These are phyloP conservation scores for Brassica hybrid DNA, from an alignment of 441 rosid species.

Conservation along the genomic window DNA sequence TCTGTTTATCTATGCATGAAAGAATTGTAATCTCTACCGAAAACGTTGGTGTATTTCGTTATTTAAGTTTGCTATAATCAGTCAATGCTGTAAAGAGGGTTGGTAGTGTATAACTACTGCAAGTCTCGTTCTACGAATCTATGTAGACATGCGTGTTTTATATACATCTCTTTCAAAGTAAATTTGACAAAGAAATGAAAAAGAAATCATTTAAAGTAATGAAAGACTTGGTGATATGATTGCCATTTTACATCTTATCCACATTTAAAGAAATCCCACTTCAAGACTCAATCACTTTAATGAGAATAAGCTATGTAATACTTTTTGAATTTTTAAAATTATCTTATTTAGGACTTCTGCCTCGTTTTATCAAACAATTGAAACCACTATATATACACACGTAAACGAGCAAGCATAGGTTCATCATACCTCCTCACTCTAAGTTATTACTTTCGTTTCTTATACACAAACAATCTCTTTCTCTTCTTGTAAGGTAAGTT, in stretches of 20 bases:
- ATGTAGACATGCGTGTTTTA: conserved; percentile 21
- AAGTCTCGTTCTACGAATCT: conserved; percentile 19
- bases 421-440: conserved; percentile 31
- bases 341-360: conserved; percentile 24
- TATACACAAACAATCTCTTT: not conserved
- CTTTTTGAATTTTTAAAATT: not conserved
- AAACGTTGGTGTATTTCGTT: conserved; percentile 10
- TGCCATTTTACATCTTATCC: conserved; percentile 41
- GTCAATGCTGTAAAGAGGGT: too few relatives aligned
- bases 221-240: conserved; percentile 45
- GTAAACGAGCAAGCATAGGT: conserved; percentile 43
- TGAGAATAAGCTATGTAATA: not conserved
- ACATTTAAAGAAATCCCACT: conserved; percentile 69
- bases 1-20: not conserved
- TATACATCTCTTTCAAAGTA: not conserved
- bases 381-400: conserved; percentile 33
- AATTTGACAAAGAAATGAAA: not conserved
- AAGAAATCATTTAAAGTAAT: conserved; percentile 19
- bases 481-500: not conserved
- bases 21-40: not conserved
- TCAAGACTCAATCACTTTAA: conserved; percentile 63
- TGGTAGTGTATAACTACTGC: not conserved
- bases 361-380: conserved; percentile 42
- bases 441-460: not conserved
- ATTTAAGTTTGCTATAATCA: not conserved